Conservation (phyloP, 2,329 filamentous ascomycete genomes). For the Trichoderma pleuroti region DNA sequence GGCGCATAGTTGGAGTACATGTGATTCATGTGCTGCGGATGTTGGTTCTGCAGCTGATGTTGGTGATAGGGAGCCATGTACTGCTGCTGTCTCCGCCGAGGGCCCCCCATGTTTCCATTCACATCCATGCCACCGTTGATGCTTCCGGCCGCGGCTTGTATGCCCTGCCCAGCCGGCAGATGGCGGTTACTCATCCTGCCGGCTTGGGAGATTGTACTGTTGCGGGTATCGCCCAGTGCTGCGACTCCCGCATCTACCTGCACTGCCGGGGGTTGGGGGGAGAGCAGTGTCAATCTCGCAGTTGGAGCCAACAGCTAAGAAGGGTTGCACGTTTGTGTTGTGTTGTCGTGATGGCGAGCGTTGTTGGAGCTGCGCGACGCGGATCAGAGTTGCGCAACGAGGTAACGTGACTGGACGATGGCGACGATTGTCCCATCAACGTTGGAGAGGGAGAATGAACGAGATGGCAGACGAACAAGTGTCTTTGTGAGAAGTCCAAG, state of each 20-base stretch:
- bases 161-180: slow-evolving; percentile 72
- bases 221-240: slow-evolving; percentile 34
- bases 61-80: slow-evolving; percentile 39
- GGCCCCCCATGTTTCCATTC: slow-evolving; percentile 27
- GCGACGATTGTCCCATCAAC: not conserved
- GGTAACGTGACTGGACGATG: slow-evolving; percentile 1
- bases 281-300: not conserved
- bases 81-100: slow-evolving; percentile 38
- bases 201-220: slow-evolving; percentile 50
- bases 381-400: slow-evolving; percentile 4
- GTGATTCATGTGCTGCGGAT: slow-evolving; percentile 24
- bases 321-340: not conserved
- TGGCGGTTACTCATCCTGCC: slow-evolving; percentile 74
- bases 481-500: not conserved
- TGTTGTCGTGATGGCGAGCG: not conserved
- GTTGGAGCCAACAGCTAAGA: not conserved
- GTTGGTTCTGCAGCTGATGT: not conserved
- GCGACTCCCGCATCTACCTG: slow-evolving; percentile 33
- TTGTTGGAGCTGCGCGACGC: slow-evolving; percentile 10
- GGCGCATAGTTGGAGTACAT: slow-evolving; percentile 53
- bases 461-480: not conserved
- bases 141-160: slow-evolving; percentile 44
- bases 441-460: not conserved
- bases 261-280: slow-evolving; percentile 9
- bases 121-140: slow-evolving; percentile 33